Evolutionary conservation across 2,329 filamentous ascomycete genomes (phyloP), one percentile per base, ranked within the genome.

Genomic region (Teratosphaeriaceae sp.): DNA sequence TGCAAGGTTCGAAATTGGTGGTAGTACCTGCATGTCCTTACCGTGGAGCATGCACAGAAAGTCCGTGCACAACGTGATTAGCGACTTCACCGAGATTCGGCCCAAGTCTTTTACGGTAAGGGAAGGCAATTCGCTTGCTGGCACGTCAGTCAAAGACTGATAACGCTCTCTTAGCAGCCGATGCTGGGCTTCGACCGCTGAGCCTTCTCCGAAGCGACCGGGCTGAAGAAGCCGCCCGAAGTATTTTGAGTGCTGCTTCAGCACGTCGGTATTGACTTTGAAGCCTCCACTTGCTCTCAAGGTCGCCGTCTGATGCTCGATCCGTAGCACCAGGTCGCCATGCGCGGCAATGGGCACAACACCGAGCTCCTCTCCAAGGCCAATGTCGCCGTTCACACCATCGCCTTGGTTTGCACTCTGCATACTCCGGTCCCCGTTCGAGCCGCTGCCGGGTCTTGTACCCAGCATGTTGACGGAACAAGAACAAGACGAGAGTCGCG

Each of bases 61-160:
- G 58, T 87, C 84, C 38, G 73, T 74, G 50, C 85, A 78, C 16
- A 65, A 52, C 11, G 55, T 48, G 18, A 50, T 47, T n/a, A 78
- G 70, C 5, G 67, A 67, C 50, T 82, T 79, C 6, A 75, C 72
- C 6, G 82, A 84, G 18, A 81, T 82, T 47, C 80, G 75, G 46
- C 86, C 84, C 23, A 87, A 76, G 54, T 88, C 80, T 2, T 73
- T 66, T 54, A 88, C 82, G 33, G 65, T 54, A 42, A 88, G 71
- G 58, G 72, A 70, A 2, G 84, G 84, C n/a, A 88, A 69, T 23
- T 77, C 71, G 1, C 61, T 51, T 7, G 65, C 53, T 8, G 71
- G 68, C 9, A 42, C 48, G 8, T 53, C 39, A 13, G 63, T 65
- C 1, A 79, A 69, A 33, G 66, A 67, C 20, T 74, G 54, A 40